These are phyloP conservation scores for Ilyonectria destructans DNA, from an alignment of 2,329 filamentous ascomycete species.

Conservation along the genomic window DNA sequence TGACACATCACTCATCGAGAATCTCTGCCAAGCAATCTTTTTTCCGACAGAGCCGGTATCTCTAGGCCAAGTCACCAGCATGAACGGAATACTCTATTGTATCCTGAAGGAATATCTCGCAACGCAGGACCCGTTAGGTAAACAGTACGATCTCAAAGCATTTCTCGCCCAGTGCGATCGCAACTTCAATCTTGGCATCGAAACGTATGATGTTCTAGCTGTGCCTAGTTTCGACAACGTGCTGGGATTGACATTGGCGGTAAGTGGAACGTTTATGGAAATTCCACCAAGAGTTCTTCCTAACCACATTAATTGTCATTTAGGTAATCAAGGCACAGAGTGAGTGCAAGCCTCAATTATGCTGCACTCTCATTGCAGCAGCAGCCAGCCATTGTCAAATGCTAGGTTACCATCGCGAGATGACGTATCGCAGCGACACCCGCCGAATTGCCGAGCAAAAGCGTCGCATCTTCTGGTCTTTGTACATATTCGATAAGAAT, in stretches of 20 bases:
- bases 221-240: conserved; percentile 43
- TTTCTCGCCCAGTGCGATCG: conserved; percentile 26
- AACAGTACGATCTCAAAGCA: conserved; percentile 33
- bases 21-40: conserved; percentile 39
- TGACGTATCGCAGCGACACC: conserved; percentile 33
- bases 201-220: conserved; percentile 38
- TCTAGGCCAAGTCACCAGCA: conserved; percentile 32
- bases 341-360: conserved; percentile 30
- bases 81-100: conserved; percentile 36
- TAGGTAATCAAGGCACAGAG: conserved; percentile 39
- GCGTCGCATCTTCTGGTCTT: conserved; percentile 38
- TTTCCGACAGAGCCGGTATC: conserved; percentile 40
- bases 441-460: conserved; percentile 27
- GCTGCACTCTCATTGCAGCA: conserved; percentile 30
- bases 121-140: conserved; percentile 25
- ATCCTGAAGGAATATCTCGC: conserved; percentile 33
- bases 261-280: background rate
- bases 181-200: conserved; percentile 37
- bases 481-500: conserved; percentile 41
- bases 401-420: conserved; percentile 41
- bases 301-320: background rate
- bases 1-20: conserved; percentile 32
- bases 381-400: conserved; percentile 41
- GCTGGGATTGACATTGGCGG: conserved; percentile 30
- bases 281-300: background rate